Evolutionary conservation across 257 asterid genomes (phyloP).

Genomic region (Cruciata laevipes): DNA sequence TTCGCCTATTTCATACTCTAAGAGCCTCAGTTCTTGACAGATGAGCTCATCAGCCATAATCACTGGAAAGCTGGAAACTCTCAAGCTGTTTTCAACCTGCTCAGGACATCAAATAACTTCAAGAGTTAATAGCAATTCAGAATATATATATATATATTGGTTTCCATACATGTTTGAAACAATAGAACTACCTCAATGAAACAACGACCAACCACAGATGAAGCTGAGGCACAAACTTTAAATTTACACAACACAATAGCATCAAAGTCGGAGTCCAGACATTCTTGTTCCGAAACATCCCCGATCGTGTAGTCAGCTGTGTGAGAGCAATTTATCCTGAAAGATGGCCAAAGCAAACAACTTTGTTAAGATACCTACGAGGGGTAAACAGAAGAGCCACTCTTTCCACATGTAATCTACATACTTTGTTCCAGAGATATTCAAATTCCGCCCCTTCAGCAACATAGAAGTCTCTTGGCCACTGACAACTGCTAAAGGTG

Average conservation of each 20-base stretch:
- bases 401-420: conserved; percentile 2
- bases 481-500: conserved; percentile 72
- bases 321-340: conserved; percentile 71
- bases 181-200: conserved; percentile 63
- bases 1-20: conserved; percentile 50
- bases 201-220: conserved; percentile 58
- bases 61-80: conserved; percentile 63
- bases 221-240: conserved; percentile 30
- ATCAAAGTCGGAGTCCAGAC: conserved; percentile 30
- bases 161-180: neutral
- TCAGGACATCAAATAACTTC: conserved; percentile 8
- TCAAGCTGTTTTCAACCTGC: conserved; percentile 65
- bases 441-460: conserved; percentile 54
- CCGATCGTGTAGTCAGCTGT: conserved; percentile 33
- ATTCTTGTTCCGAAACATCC: conserved; percentile 26
- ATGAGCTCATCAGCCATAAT: conserved; percentile 71
- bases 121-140: neutral
- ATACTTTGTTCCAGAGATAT: conserved; percentile 53
- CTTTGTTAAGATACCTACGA: neutral
- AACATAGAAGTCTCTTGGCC: conserved; percentile 66
- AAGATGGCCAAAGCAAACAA: conserved; percentile 12
- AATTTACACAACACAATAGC: conserved; percentile 48
- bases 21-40: conserved; percentile 68
- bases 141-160: neutral
- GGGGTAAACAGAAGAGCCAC: neutral